A percentile compares a stretch with the other conserved stretches of the same genome.
These are phyloP conservation scores for Alternaria dauci DNA, from an alignment of 2,329 filamentous ascomycete species.

Conservation along the genomic window DNA sequence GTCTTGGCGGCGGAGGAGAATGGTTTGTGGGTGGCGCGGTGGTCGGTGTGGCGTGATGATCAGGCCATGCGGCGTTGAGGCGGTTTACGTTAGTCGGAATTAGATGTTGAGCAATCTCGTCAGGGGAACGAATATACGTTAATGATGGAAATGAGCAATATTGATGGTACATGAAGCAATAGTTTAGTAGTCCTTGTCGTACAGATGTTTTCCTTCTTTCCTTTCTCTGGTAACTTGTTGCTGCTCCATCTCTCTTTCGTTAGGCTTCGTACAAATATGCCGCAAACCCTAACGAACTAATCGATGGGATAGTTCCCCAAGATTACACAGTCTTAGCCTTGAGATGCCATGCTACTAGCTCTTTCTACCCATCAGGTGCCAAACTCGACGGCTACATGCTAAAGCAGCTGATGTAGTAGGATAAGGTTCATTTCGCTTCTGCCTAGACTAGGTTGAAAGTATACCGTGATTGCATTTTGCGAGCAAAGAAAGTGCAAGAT, in stretches of 20 bases:
- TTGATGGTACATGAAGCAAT: background rate
- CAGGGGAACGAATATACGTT: background rate
- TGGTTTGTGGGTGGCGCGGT: background rate
- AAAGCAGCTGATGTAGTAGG: too few relatives aligned
- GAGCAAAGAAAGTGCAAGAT: background rate
- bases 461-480: background rate
- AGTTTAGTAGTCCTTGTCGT: background rate
- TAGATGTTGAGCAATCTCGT: background rate
- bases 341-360: too few relatives aligned
- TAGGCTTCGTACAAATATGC: background rate
- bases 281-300: background rate
- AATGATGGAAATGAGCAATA: background rate
- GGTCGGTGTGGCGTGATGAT: background rate
- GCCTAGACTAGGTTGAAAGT: background rate
- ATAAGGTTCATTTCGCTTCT: too few relatives aligned
- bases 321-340: fast-evolving
- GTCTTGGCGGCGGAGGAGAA: background rate
- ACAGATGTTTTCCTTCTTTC: background rate
- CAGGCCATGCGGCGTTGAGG: background rate
- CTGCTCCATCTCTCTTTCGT: background rate
- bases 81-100: background rate
- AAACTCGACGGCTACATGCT: too few relatives aligned
- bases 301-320: background rate
- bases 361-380: too few relatives aligned
- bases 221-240: background rate